Evolutionary conservation across 306 rosid species (phyloP), one percentile per base, ranked within the genome.

Genomic region (Cucurbita ficifolia): DNA sequence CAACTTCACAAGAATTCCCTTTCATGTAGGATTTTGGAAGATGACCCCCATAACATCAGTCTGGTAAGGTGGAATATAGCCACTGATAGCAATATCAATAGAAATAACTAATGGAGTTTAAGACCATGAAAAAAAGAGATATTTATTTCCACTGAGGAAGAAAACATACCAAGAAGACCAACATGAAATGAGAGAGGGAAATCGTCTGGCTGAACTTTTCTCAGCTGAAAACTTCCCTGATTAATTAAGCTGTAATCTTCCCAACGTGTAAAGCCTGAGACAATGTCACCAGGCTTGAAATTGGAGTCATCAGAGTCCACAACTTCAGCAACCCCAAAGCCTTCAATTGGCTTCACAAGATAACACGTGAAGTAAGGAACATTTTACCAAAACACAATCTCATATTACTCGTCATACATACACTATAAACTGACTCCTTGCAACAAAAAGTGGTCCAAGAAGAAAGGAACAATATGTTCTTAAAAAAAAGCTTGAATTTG

Each of bases 161-260:
- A 54, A 35, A 43, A 54, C 53, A 77, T 84, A 82, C 88, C 88
- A 70, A 85, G 88, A 78, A 85, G 88, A 19, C 88, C 88, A 75
- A 85, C 72, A 80, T 85, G 86, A 73, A 54, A 80, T 36, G 88
- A 85, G 3, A 80, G 84, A 70, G 88, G 88, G 65, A 85, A 67
- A 67, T 40, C 60, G 36, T 72, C 67, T 7, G 79, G 79, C 75
- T 48, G 40, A 70, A 85, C 53, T 76, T 82, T 85, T 60, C 83
- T 80, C 39, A 76, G 63, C 56, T 80, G 83, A 58, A 71, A 57
- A 40, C 58, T 73, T 38, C 12, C 75, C 50, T 53, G 35, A 39
- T 63, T 63, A 70, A 82, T 73, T 62, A 85, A 75, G 78, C 83
- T 85, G 83, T 85, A 85, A 38, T 82, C 83, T 56, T 85, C 88